Base-by-base conservation (phyloP, 2,329 filamentous ascomycete species). In the Diaporthe citrichinensis region DNA sequence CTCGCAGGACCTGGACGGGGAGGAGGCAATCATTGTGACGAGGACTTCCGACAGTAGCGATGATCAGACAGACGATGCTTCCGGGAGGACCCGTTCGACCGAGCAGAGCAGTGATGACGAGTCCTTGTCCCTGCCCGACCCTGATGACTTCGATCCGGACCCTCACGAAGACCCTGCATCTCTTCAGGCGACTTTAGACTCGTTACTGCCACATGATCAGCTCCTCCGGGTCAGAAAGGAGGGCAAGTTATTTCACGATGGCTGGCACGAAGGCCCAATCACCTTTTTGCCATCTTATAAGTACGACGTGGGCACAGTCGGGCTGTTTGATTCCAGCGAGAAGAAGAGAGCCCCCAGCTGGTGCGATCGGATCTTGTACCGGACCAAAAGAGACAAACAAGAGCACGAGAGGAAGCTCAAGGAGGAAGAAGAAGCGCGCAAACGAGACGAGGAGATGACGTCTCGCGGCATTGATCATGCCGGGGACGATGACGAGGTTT, bases 221-320 rank as follows among this genome's bases (percentile, higher is more conserved):
- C 89, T 99, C 6, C 89, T 88, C 6, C 90, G 92, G 74, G 90
- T 95, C 76, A 95, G 98, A 79, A 91, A 90, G 78, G 86, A 91
- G 53, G 90, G 91, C n/a, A 97, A 94, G 81, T 92, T 92, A 0
- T 98, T 99, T 77, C 91, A 98, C 76, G 94, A 98, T 77, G 96
- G 96, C 1, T 99, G 97, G 96, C 90, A 90, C 69, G 97, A 99
- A 87, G 97, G 96, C 0, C 88, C 92, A 0, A 96, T 99, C 74
- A 91, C 91, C 1, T 99, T 99, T 81, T 83, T 98, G 23, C 97
- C 97, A 2, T 97, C 97, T 0, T 99, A 99, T 84, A 99, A 99
- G 83, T 99, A 99, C 79, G 97, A 99, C 80, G 89, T 98, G 39
- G 97, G 97, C n/a, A 98, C 94, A 41, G 91, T 98, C 44, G 94